Conservation (phyloP, 2,329 filamentous ascomycete genomes). For the Cladorrhinum sp. region DNA sequence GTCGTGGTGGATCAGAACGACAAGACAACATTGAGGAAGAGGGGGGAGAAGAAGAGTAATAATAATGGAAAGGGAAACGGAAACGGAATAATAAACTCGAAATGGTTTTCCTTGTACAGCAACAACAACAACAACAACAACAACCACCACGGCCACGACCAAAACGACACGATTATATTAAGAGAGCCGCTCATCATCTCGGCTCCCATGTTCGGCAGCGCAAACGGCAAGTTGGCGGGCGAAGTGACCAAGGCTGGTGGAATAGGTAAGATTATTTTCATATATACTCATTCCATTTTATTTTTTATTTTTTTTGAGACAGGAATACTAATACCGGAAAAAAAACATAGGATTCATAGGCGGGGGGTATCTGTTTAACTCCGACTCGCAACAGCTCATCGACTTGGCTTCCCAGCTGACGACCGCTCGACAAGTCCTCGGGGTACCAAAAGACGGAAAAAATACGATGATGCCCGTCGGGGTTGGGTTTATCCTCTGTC, state of each 20-base stretch:
- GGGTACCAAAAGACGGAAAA: constrained; percentile 24
- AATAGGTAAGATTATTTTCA: constrained; percentile 32
- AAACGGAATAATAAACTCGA: too few species aligned
- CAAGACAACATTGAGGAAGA: too few species aligned
- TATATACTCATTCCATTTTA: not conserved
- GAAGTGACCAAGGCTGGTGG: constrained; percentile 42
- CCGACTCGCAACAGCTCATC: constrained; percentile 29
- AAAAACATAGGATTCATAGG: constrained; percentile 32
- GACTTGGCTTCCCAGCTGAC: constrained; percentile 34
- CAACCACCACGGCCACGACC: constrained; percentile 15
- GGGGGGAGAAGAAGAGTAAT: too few species aligned
- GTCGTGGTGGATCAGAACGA: too few species aligned
- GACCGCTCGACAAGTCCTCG: constrained; percentile 27
- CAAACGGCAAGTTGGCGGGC: constrained; percentile 38
- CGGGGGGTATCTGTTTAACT: constrained; percentile 33
- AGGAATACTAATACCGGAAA: not conserved
- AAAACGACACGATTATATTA: constrained; percentile 30
- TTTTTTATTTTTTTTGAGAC: not conserved
- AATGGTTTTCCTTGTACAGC: too few species aligned
- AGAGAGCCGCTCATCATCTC: constrained; percentile 37
- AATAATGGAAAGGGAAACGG: too few species aligned
- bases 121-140: too few species aligned
- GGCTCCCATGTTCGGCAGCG: constrained; percentile 41
- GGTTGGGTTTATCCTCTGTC: constrained; percentile 61
- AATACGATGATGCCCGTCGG: constrained; percentile 46